phyloP scores from a whole-genome alignment of 2,329 filamentous ascomycete genomes.

The Colletotrichum costaricense region DNA sequence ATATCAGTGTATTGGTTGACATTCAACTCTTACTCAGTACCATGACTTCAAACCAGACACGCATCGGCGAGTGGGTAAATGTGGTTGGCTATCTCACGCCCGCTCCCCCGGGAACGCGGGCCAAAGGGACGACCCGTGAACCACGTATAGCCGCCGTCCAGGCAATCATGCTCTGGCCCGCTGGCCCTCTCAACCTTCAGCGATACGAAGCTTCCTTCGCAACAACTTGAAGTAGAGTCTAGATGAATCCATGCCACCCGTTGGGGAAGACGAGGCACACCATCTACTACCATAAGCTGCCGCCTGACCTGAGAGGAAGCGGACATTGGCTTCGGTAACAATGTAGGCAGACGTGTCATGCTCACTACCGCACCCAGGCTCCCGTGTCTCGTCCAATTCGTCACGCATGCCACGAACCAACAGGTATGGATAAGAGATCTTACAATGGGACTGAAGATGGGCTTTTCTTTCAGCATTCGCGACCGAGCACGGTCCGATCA shows the following conservation, averaged over 20 bases:
- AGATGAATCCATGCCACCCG: not conserved
- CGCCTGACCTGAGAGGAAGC: conserved; percentile 5
- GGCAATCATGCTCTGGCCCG: conserved; percentile 81
- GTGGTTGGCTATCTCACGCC: conserved; percentile 81
- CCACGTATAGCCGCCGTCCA: conserved; percentile 65
- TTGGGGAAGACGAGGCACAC: conserved; percentile 3
- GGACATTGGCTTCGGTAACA: not conserved
- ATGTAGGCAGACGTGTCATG: conserved; percentile 27
- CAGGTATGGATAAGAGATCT: not conserved
- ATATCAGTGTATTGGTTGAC: conserved; percentile 71
- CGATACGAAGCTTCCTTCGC: conserved; percentile 34
- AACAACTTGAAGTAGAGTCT: not conserved
- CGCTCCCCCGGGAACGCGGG: conserved; percentile 16
- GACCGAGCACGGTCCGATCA: conserved; percentile 8
- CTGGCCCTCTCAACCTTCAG: conserved; percentile 77
- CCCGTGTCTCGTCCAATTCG: not conserved
- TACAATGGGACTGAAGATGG: not conserved
- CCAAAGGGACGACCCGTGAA: conserved; percentile 27
- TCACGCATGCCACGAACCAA: not conserved
- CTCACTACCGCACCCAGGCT: conserved; percentile 15
- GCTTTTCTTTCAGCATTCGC: not conserved
- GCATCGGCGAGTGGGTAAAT: conserved; percentile 88
- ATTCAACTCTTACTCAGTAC: conserved; percentile 76
- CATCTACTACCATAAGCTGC: not conserved
- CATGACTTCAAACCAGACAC: conserved; percentile 71